Conservation (phyloP, 2,329 filamentous ascomycete species). For the Colletotrichum cereale region DNA sequence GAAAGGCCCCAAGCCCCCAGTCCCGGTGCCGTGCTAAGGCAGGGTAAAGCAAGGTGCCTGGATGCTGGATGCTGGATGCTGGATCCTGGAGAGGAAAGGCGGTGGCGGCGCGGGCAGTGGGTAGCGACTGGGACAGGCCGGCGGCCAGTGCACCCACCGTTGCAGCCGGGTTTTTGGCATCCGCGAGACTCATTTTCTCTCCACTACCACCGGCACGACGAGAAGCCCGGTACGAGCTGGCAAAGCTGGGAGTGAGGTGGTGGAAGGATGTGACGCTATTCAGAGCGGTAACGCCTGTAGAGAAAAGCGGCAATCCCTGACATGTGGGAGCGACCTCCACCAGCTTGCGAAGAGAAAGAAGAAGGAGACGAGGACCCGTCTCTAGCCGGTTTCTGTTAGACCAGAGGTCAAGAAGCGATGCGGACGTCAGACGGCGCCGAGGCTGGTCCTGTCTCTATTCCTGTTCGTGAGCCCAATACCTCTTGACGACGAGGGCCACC, state of each 20-base stretch:
- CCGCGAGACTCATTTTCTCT: background rate
- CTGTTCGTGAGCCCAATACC: background rate
- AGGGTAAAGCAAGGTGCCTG: constrained; percentile 5
- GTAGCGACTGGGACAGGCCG: constrained; percentile 3
- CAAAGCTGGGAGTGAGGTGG: background rate
- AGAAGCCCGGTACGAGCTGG: background rate
- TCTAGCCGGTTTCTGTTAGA: background rate
- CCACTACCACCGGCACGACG: background rate
- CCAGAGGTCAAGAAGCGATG: background rate
- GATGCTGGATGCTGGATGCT: background rate
- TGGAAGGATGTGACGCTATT: background rate
- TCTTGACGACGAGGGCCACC: background rate
- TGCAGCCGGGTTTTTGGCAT: background rate
- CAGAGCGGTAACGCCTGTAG: constrained; percentile 14
- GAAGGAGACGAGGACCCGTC: background rate
- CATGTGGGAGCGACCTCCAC: background rate
- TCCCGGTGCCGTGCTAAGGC: constrained; percentile 18
- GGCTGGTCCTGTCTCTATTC: background rate
- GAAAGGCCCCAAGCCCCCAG: constrained; percentile 8
- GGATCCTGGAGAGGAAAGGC: constrained; percentile 3
- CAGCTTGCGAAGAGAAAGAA: background rate
- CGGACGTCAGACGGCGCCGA: background rate
- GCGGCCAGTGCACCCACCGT: constrained; percentile 1
- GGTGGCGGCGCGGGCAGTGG: constrained; percentile 1
- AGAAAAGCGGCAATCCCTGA: constrained; percentile 12